Base-by-base conservation (phyloP, 106 monocot genomes). In the Dendrobium catenatum region DNA sequence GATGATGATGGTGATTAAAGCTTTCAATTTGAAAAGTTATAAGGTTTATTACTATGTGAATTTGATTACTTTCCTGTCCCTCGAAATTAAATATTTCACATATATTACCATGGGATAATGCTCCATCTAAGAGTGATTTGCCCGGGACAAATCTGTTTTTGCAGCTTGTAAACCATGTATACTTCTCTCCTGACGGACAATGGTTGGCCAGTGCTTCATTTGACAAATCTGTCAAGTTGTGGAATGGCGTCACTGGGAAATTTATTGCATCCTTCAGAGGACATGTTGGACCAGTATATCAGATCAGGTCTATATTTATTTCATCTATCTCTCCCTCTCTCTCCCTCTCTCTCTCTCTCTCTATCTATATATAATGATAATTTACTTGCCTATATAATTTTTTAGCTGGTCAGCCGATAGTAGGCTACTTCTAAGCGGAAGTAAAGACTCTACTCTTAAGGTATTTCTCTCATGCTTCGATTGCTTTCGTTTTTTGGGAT, bases 391-490 rank as follows among this genome's bases (percentile, higher is more conserved):
- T 37, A 66, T 22, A 11, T 15, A 15, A 70, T 79, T 81, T 61
- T 43, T 37, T 84, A 94, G 97, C 76, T 98, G 97, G 97, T 98
- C 97, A 56, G 92, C 97, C 2, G 97, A 98, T 74, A 98, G 97
- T 80, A 91, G 97, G 85, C 97, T 98, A 81, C 86, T 98, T 68
- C 81, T 98, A 67, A 98, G 97, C 84, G 94, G 97, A 84, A 98
- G 97, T 87, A 94, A 98, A 81, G 97, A 98, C 79, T 98, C 97
- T n/a, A 98, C 97, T 4, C 68, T 98, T 18, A 98, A 98, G 97
- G 94, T 98, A 86, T 0, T 66, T 75, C 40, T 4, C 70, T 31
- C 15, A 70, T 11, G 16, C 31, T 20, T 74, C 22, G 8, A 19
- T 74, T 74, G 17, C 72, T 74, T 74, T 42, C n/a, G 11, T 0